Percentiles rank a stretch among this genome's conserved stretches.
Conservation (phyloP, 2,329 filamentous ascomycete genomes). For the Nemania sp. region DNA sequence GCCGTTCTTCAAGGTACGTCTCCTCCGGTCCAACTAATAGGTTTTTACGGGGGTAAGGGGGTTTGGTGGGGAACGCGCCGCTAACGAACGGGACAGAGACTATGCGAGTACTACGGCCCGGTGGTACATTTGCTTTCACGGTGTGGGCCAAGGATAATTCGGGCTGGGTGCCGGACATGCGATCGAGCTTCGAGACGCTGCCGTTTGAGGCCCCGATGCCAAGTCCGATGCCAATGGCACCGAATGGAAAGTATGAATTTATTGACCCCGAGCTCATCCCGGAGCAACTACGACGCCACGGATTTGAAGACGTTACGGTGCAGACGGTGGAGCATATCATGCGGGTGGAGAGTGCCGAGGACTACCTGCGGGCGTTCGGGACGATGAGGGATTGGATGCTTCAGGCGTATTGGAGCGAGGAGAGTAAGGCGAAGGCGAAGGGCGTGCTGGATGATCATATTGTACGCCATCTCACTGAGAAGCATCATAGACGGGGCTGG, state of each 20-base stretch:
- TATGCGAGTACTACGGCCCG: conserved; percentile 55
- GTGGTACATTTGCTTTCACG: conserved; percentile 56
- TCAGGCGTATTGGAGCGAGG: conserved; percentile 56
- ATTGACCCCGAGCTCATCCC: conserved; percentile 56
- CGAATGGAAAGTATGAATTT: conserved; percentile 57
- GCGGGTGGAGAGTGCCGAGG: conserved; percentile 51
- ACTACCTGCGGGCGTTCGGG: conserved; percentile 53
- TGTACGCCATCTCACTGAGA: conserved; percentile 54
- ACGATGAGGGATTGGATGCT: conserved; percentile 57
- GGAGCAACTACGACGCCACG: conserved; percentile 51
- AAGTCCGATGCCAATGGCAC: conserved; percentile 53
- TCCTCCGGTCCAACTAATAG: background rate
- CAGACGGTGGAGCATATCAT: conserved; percentile 48
- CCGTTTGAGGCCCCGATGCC: conserved; percentile 56
- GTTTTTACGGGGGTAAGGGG: background rate
- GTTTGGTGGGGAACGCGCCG: background rate
- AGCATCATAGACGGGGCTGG: conserved; percentile 54
- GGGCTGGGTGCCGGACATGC: conserved; percentile 55
- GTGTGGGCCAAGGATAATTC: conserved; percentile 51
- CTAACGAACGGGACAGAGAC: conserved; percentile 49
- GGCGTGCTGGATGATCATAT: conserved; percentile 50
- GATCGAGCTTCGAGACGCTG: conserved; percentile 55
- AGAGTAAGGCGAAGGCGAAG: conserved; percentile 55
- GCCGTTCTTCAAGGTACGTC: conserved; percentile 53
- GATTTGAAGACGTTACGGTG: conserved; percentile 56